Conservation (phyloP, 495 filamentous ascomycete genomes). For the Penicilliopsis zonata region DNA sequence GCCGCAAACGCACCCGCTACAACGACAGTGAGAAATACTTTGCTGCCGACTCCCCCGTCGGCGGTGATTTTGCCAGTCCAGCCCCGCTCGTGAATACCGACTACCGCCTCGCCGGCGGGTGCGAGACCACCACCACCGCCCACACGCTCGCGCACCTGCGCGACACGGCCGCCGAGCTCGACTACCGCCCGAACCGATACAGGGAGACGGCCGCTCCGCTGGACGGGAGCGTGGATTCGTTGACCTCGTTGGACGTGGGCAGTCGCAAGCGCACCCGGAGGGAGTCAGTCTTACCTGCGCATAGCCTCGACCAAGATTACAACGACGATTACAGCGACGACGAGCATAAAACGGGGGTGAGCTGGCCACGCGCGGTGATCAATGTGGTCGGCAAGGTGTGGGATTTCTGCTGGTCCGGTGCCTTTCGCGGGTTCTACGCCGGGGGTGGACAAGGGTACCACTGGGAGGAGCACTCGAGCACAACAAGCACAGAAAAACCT, state of each 20-base stretch:
- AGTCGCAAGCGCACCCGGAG: conserved; percentile 30
- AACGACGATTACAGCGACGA: not conserved
- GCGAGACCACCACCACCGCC: conserved; percentile 33
- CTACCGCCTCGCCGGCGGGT: conserved; percentile 50
- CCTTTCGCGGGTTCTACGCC: conserved; percentile 75
- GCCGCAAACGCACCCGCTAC: conserved; percentile 30
- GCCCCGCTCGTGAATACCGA: conserved; percentile 40
- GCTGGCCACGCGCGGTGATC: conserved; percentile 37
- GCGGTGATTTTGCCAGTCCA: conserved; percentile 18
- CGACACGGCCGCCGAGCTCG: conserved; percentile 21
- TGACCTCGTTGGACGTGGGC: conserved; percentile 8
- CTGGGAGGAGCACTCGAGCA: not conserved
- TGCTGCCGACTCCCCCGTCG: conserved; percentile 12
- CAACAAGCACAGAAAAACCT: conserved; percentile 2
- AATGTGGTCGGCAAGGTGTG: conserved; percentile 66
- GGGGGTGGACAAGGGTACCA: conserved; percentile 64
- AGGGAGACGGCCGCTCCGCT: conserved; percentile 22
- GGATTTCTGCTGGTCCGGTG: conserved; percentile 63
- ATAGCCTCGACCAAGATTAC: conserved; percentile 1
- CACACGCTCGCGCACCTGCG: not conserved
- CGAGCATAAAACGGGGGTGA: conserved; percentile 14
- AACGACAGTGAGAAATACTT: conserved; percentile 17
- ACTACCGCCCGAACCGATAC: conserved; percentile 35
- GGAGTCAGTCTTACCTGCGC: conserved; percentile 12
- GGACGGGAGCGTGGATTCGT: conserved; percentile 19